phyloP scores from a whole-genome alignment of 441 rosid genomes.

The Melastoma candidum region DNA sequence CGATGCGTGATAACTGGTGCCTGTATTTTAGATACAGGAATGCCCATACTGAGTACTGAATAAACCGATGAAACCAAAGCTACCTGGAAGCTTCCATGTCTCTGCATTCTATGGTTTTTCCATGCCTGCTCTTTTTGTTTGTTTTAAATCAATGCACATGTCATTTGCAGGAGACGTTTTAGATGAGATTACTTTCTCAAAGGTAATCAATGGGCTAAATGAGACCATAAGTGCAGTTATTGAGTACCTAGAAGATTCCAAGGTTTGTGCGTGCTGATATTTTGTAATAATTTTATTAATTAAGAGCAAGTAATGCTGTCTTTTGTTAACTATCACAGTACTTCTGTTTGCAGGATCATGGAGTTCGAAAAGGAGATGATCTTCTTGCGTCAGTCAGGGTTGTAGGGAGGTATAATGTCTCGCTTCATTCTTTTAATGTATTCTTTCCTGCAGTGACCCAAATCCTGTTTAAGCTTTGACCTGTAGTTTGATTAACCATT shows the following conservation, averaged over 20 bases:
- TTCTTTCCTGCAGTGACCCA: too few species aligned
- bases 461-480: too few species aligned
- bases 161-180: conserved; percentile 11
- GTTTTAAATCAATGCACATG: neutral
- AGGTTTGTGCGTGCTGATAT: too few species aligned
- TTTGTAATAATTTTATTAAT: neutral
- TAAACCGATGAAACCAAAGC: too few species aligned
- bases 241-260: too few species aligned
- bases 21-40: too few species aligned
- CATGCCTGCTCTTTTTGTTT: conserved; percentile 1
- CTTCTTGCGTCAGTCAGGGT: conserved; percentile 91
- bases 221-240: too few species aligned
- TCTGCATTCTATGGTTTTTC: neutral
- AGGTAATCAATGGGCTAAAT: neutral
- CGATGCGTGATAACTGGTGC: too few species aligned
- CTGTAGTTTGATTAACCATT: too few species aligned
- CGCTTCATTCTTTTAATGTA: conserved; percentile 1
- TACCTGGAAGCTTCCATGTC: neutral
- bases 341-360: neutral
- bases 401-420: conserved; percentile 57
- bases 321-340: neutral
- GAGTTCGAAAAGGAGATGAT: conserved; percentile 54
- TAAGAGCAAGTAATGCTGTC: conserved; percentile 1
- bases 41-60: too few species aligned
- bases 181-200: conserved; percentile 4